Evolutionary conservation across 345 rosid genomes (phyloP), one percentile per base, ranked within the genome.

Genomic region (Eucalyptus cladocalyx): DNA sequence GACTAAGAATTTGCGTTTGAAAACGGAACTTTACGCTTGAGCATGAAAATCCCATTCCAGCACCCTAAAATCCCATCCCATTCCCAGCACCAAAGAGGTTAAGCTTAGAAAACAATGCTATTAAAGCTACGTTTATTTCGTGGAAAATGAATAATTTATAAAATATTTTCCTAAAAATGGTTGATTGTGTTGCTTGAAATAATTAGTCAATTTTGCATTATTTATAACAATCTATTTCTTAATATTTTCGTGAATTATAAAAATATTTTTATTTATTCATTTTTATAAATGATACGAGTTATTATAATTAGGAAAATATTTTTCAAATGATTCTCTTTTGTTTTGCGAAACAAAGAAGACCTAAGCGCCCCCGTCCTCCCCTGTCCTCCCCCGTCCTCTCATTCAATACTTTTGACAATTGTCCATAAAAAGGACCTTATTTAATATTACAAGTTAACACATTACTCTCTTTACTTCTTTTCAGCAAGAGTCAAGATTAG

Each of bases 1-100:
- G 3, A 24, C 1, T 56, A 56, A 11, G 30, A 56, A 56, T 56
- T 3, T 0, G 6, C 2, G 0, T 26, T 56, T 56, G 13, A 26
- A 56, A 2, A 1, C 2, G 6, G 3, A 56, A 11, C 62, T 56
- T 5, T 56, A 24, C 6, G 6, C 62, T 56, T 0, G 3, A 24
- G 62, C 30, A 56, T 24, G 30, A 26, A 56, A 56, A 56, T 24
- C 28, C 62, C 30, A 56, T 56, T 56, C 30, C 6, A 5, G 1
- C 28, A 9, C 3, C 80, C 80, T 69, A 5, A 34, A n/a, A n/a
- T n/a, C n/a, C n/a, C n/a, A n/a, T n/a, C n/a, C n/a, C n/a, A n/a
- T n/a, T n/a, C n/a, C n/a, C n/a, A n/a, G n/a, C n/a, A n/a, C n/a
- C 80, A n/a, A 67, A 67, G 80, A 60, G 32, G 6, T 32, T 16